phyloP scores from a whole-genome alignment of 148 eudicot species.

The Chenopodium berlandieri region DNA sequence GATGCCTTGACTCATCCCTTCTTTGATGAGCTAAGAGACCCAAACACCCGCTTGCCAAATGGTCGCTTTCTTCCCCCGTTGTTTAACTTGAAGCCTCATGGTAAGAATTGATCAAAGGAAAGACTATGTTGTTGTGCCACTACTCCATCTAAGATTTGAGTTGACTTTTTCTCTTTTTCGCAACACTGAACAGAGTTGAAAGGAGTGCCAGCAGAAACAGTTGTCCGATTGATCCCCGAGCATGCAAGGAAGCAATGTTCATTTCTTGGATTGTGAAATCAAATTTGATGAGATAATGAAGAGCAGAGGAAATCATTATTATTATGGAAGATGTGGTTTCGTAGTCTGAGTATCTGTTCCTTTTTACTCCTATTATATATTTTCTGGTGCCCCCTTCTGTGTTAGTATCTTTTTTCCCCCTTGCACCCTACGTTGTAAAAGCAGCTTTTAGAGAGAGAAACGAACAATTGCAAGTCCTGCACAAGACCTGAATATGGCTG shows the following conservation, averaged over 20 bases:
- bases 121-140: background rate
- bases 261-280: slow-evolving; percentile 38
- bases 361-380: slow-evolving; percentile 10
- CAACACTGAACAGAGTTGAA: slow-evolving; percentile 39
- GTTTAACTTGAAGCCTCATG: slow-evolving; percentile 56
- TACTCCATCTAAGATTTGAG: background rate
- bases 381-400: background rate
- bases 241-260: slow-evolving; percentile 63
- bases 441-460: too few species aligned
- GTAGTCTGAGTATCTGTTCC: slow-evolving; percentile 15
- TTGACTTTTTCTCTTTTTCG: background rate
- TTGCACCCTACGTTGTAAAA: too few species aligned
- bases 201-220: slow-evolving; percentile 48
- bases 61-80: slow-evolving; percentile 68
- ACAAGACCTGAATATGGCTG: too few species aligned
- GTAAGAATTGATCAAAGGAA: slow-evolving; percentile 29
- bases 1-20: slow-evolving; percentile 59
- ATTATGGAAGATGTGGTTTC: slow-evolving; percentile 29
- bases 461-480: too few species aligned
- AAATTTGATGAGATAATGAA: slow-evolving; percentile 16
- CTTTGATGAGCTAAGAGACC: slow-evolving; percentile 65
- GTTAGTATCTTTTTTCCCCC: too few species aligned
- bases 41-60: slow-evolving; percentile 49
- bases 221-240: slow-evolving; percentile 52
- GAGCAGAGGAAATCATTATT: slow-evolving; percentile 8